A percentile compares a stretch with the other conserved stretches of the same genome.
Evolutionary conservation across 1,139 yeast species (phyloP).

Genomic region (Eremothecium sinecaudum): DNA sequence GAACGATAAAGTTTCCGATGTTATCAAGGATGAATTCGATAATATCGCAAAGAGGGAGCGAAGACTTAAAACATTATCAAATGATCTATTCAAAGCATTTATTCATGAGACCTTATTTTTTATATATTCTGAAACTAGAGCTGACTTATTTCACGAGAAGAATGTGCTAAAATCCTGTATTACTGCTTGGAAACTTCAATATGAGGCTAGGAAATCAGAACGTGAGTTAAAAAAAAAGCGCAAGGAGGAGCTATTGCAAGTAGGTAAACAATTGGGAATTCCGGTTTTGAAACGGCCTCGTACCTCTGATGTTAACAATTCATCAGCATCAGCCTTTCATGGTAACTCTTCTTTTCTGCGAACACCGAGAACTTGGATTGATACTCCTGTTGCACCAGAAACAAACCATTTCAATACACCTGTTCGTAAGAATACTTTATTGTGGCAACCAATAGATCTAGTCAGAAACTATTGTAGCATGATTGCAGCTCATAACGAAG

Average conservation of each 20-base stretch:
- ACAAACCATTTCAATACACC: constrained; percentile 25
- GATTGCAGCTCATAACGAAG: constrained; percentile 8
- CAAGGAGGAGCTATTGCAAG: constrained; percentile 37
- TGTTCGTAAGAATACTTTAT: constrained; percentile 14
- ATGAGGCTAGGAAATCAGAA: constrained; percentile 26
- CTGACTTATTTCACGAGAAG: constrained; percentile 31
- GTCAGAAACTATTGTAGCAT: constrained; percentile 15
- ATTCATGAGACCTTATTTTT: constrained; percentile 46
- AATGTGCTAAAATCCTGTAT: constrained; percentile 29
- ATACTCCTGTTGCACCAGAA: constrained; percentile 25
- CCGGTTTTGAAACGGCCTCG: constrained; percentile 26
- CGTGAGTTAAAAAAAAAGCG: constrained; percentile 35
- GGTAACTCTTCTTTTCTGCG: constrained; percentile 12
- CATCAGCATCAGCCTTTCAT: constrained; percentile 6
- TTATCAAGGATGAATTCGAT: constrained; percentile 5
- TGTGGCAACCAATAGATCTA: constrained; percentile 25
- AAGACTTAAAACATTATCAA: constrained; percentile 35
- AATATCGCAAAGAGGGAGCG: constrained; percentile 31
- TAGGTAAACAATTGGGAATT: constrained; percentile 32
- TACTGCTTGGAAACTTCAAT: constrained; percentile 27
- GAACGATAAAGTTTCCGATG: constrained; percentile 25
- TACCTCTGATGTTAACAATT: constrained; percentile 7
- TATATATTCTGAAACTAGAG: constrained; percentile 36
- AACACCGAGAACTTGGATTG: constrained; percentile 1
- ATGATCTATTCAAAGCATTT: constrained; percentile 50